Evolutionary conservation across 1,284 basidiomycete genomes (phyloP).

Genomic region (Boletus albobrunnescens): DNA sequence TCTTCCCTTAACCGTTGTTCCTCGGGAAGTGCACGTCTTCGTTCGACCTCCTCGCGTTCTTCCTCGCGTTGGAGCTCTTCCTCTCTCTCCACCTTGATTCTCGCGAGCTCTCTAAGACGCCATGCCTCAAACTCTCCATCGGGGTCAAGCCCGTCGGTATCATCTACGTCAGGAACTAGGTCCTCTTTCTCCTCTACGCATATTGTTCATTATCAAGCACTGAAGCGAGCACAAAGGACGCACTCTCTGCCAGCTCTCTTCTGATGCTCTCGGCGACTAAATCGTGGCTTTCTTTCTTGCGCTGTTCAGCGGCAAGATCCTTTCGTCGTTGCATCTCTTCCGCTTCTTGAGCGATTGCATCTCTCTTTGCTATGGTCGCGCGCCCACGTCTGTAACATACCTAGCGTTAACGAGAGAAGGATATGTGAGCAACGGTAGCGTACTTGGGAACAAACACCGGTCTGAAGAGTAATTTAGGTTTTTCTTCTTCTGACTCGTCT

Average conservation of each 20-base stretch:
- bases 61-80: constrained; percentile 72
- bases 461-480: constrained; percentile 65
- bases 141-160: constrained; percentile 91
- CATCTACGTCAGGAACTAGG: constrained; percentile 83
- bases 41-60: constrained; percentile 87
- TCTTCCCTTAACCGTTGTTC: constrained; percentile 89
- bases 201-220: background rate
- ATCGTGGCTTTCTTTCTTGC: constrained; percentile 77
- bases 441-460: constrained; percentile 92
- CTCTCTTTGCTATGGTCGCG: constrained; percentile 61
- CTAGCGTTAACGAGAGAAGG: constrained; percentile 2
- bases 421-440: constrained; percentile 1
- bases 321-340: constrained; percentile 64
- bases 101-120: constrained; percentile 86
- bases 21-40: constrained; percentile 87
- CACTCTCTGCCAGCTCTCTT: constrained; percentile 80
- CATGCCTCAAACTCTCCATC: constrained; percentile 92
- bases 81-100: constrained; percentile 90
- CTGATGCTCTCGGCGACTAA: constrained; percentile 85
- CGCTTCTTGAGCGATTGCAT: constrained; percentile 60
- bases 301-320: constrained; percentile 67
- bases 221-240: constrained; percentile 19
- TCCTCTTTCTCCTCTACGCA: constrained; percentile 80
- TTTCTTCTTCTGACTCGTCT: constrained; percentile 65
- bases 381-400: constrained; percentile 58